Base-by-base conservation (phyloP, 371 early-diverging fungal genomes). In the Rhizopus microsporus region DNA sequence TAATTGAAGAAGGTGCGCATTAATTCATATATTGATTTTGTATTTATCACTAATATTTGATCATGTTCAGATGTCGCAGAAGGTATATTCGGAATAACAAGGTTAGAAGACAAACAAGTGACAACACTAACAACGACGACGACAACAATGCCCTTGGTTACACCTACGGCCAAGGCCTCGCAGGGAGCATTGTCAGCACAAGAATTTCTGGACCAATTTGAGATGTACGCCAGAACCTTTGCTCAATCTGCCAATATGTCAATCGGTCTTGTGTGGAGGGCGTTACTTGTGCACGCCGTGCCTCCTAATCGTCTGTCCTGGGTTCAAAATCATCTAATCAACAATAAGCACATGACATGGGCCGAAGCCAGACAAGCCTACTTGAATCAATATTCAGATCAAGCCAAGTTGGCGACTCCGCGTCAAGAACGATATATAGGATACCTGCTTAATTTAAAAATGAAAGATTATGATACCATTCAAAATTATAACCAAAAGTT, bases 391-490 rank as follows among this genome's bases (percentile, higher is more conserved):
- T 37, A 10, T 13, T 13, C 38, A 37, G 38, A 37, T 37, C 7
- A 37, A 5, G 13, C 13, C 3, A 37, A 37, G 13, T 39, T 7
- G 23, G 23, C 13, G 7, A 16, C 7, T 9, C 16, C 13, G 9
- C 35, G 49, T 29, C 47, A 57, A 37, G 12, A 35, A 16, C 16
- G 31, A 39, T 57, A 57, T 13, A 49, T 49, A 10, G 48, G 48
- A 40, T 37, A n/a, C 12, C 39, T 57, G 12, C 39, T 57, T 2
- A n/a, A 23, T 2, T 15, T 57, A 5, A 32, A 57, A 33, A 57
- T 57, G 57, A 47, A 49, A 38, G 49, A 48, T 10, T 39, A 48
- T 10, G 57, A 57, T 32, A 5, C 47, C 13, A 39, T 57, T 15
- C 7, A 5, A 12, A 32, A 48, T 5, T 57, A 31, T 16, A 57